Percentiles rank a stretch among this genome's conserved stretches.
Evolutionary conservation across 495 filamentous ascomycete genomes (phyloP).

Genomic region (Friedmanniomyces simplex): DNA sequence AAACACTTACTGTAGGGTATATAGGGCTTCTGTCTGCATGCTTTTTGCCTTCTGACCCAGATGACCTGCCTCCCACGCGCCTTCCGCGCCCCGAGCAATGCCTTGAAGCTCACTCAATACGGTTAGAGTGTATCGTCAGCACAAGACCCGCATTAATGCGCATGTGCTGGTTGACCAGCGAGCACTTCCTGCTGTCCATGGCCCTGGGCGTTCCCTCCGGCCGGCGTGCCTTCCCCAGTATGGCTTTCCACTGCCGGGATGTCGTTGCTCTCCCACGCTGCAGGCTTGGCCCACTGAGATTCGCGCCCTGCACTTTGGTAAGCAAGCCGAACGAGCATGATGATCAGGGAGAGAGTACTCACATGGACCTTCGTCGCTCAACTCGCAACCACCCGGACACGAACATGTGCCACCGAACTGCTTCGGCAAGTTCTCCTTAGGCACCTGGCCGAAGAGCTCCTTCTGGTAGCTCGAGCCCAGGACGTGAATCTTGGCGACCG

Average conservation of each 20-base stretch:
- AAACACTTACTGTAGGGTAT: slow-evolving; percentile 8
- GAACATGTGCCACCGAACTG: slow-evolving; percentile 75
- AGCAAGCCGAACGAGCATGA: background rate
- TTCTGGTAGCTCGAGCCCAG: slow-evolving; percentile 70
- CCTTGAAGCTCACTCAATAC: background rate
- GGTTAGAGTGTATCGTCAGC: background rate
- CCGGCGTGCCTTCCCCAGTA: slow-evolving; percentile 13
- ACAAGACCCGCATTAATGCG: background rate
- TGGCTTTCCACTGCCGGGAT: slow-evolving; percentile 14
- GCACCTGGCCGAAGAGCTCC: slow-evolving; percentile 74
- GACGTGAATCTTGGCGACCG: slow-evolving; percentile 90
- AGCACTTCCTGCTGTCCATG: background rate
- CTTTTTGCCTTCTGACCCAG: background rate
- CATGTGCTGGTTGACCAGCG: slow-evolving; percentile 3
- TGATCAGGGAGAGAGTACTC: slow-evolving; percentile 1
- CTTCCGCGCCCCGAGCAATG: background rate
- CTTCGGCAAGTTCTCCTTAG: slow-evolving; percentile 80
- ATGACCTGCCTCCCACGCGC: background rate
- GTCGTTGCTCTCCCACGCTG: slow-evolving; percentile 28
- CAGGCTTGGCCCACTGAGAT: slow-evolving; percentile 50
- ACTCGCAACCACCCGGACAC: slow-evolving; percentile 71
- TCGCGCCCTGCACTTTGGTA: slow-evolving; percentile 53
- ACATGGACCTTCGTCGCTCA: slow-evolving; percentile 88
- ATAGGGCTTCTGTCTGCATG: background rate
- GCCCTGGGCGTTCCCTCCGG: background rate